A percentile compares a stretch with the other conserved stretches of the same genome.
These are phyloP conservation scores for Arxiozyma slooffiae DNA, from an alignment of 1,139 yeast species.

Conservation along the genomic window DNA sequence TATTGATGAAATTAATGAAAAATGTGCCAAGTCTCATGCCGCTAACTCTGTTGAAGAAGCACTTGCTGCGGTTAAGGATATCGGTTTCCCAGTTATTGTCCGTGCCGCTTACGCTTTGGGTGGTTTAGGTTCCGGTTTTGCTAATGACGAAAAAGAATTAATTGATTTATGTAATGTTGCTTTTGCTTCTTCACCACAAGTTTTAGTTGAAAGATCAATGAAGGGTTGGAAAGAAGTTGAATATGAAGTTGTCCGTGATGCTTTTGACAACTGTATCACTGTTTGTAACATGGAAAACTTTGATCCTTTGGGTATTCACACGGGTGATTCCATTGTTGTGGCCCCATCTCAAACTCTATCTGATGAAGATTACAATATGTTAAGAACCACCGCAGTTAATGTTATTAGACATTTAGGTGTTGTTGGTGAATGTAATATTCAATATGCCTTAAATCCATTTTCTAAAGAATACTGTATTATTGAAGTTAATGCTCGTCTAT, in stretches of 20 bases:
- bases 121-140: constrained; percentile 97
- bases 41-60: constrained; percentile 76
- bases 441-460: constrained; percentile 90
- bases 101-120: constrained; percentile 98
- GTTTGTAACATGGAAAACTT: constrained; percentile 99
- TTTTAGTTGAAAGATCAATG: constrained; percentile 90
- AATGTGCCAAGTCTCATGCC: constrained; percentile 88
- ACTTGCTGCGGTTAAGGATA: constrained; percentile 67
- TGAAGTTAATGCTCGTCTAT: constrained; percentile 95
- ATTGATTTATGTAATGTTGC: constrained; percentile 81
- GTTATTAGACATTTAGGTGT: constrained; percentile 97
- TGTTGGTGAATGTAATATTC: constrained; percentile 98
- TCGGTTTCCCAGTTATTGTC: constrained; percentile 92
- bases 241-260: constrained; percentile 97
- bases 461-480: constrained; percentile 93
- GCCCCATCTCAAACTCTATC: constrained; percentile 97
- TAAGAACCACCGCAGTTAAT: constrained; percentile 94
- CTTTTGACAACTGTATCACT: constrained; percentile 93
- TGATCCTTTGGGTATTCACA: constrained; percentile 96
- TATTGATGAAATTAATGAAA: constrained; percentile 89
- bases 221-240: constrained; percentile 99
- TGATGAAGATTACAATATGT: constrained; percentile 96
- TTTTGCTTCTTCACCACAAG: constrained; percentile 93
- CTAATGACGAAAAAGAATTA: constrained; percentile 79
- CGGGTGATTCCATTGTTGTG: constrained; percentile 98